phyloP scores from a whole-genome alignment of 192 early-diverging fungal genomes.

The Haplosporangium gracile region DNA sequence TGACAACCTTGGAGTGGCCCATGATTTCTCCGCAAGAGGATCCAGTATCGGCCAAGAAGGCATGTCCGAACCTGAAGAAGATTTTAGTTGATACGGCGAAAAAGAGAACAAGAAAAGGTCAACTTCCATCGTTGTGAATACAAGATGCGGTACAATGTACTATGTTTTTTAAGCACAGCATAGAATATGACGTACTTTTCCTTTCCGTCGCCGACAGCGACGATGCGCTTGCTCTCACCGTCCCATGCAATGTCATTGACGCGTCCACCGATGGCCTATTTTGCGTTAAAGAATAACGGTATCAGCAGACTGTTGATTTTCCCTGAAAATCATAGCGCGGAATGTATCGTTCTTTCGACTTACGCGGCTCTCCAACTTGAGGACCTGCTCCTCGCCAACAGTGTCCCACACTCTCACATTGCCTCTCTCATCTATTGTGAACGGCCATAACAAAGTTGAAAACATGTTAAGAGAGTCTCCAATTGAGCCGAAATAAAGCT shows the following conservation, averaged over 20 bases:
- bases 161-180: neutral
- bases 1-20: slow-evolving; percentile 91
- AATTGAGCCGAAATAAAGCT: neutral
- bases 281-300: neutral
- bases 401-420: slow-evolving; percentile 97
- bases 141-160: neutral
- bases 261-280: slow-evolving; percentile 64
- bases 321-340: neutral
- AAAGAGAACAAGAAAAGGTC: neutral
- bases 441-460: neutral
- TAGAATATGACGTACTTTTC: slow-evolving; percentile 65
- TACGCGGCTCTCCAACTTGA: slow-evolving; percentile 87
- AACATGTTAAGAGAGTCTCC: neutral
- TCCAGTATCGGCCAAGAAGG: slow-evolving; percentile 90
- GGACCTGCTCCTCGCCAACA: slow-evolving; percentile 79
- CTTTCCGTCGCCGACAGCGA: slow-evolving; percentile 96
- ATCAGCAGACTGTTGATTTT: neutral
- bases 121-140: neutral
- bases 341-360: slow-evolving; percentile 56
- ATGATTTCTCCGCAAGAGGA: slow-evolving; percentile 92
- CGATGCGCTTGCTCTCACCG: slow-evolving; percentile 93
- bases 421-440: slow-evolving; percentile 77
- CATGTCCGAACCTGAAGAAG: slow-evolving; percentile 80
- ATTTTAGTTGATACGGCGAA: neutral
- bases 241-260: slow-evolving; percentile 96